phyloP scores from a whole-genome alignment of 495 filamentous ascomycete species.

The Talaromyces trachyspermus region DNA sequence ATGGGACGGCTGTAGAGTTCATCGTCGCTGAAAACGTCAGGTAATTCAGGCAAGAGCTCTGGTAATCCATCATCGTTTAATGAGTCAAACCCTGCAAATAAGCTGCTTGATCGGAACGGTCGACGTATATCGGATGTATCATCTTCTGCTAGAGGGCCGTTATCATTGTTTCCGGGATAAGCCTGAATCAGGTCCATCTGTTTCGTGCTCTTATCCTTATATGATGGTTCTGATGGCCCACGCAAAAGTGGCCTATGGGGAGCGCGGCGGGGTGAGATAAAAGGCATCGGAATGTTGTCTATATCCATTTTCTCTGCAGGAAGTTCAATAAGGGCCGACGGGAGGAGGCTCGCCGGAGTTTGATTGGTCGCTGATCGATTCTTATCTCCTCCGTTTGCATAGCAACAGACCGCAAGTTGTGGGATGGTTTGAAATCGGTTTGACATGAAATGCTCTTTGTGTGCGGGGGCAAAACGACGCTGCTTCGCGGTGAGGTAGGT shows the following conservation, averaged over 20 bases:
- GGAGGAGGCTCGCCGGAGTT: constrained; percentile 67
- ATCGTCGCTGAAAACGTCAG: constrained; percentile 42
- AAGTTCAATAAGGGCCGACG: constrained; percentile 50
- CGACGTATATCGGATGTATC: constrained; percentile 51
- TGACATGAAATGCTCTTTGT: constrained; percentile 56
- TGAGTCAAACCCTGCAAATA: constrained; percentile 81
- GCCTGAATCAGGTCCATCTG: constrained; percentile 47
- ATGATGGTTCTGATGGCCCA: constrained; percentile 14
- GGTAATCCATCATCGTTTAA: constrained; percentile 42
- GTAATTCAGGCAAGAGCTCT: constrained; percentile 16
- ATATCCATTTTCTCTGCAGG: constrained; percentile 13
- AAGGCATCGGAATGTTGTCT: constrained; percentile 18
- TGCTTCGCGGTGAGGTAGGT: constrained; percentile 54
- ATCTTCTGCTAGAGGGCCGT: constrained; percentile 61
- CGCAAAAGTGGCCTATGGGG: constrained; percentile 17
- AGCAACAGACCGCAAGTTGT: constrained; percentile 38
- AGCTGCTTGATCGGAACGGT: constrained; percentile 67
- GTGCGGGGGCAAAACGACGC: constrained; percentile 55
- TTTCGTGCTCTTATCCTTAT: constrained; percentile 11
- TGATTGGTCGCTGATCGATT: constrained; percentile 64
- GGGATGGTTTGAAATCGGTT: constrained; percentile 30
- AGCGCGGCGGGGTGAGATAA: constrained; percentile 30
- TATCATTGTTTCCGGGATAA: constrained; percentile 79
- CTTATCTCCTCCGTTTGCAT: constrained; percentile 89
- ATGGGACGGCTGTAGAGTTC: constrained; percentile 38